phyloP scores from a whole-genome alignment of 2,329 filamentous ascomycete genomes.

The Drechslerella coelobrocha region DNA sequence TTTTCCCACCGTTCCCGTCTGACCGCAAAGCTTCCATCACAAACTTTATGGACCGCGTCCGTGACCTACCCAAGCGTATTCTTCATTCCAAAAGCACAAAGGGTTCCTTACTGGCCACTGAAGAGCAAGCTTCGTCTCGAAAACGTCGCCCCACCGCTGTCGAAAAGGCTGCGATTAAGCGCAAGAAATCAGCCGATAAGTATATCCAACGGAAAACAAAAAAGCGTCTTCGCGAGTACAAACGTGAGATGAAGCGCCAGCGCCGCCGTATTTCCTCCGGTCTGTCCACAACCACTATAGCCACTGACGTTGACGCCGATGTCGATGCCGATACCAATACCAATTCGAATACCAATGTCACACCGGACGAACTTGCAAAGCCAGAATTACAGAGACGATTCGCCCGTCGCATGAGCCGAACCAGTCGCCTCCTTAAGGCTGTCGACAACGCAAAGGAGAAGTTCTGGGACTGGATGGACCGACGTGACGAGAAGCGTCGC shows the following conservation, averaged over 20 bases:
- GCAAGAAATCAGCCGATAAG: slow-evolving; percentile 25
- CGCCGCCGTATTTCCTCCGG: not conserved
- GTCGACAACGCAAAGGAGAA: slow-evolving; percentile 45
- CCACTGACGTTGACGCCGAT: too few species aligned
- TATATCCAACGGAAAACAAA: slow-evolving; percentile 31
- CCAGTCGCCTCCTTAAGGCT: slow-evolving; percentile 7
- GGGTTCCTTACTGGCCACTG: slow-evolving; percentile 7
- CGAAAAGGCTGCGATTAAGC: slow-evolving; percentile 12
- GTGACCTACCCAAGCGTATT: slow-evolving; percentile 22
- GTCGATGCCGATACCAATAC: too few species aligned
- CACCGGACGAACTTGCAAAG: too few species aligned
- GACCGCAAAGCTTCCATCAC: slow-evolving; percentile 1
- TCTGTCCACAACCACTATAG: not conserved
- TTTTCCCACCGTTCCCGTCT: not conserved
- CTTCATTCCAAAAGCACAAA: slow-evolving; percentile 14
- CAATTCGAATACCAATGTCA: too few species aligned
- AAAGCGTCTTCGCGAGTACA: slow-evolving; percentile 20
- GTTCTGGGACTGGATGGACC: slow-evolving; percentile 41
- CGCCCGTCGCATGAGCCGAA: not conserved
- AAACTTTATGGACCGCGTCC: slow-evolving; percentile 15
- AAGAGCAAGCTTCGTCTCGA: not conserved
- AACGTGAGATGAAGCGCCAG: slow-evolving; percentile 22
- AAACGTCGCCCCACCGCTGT: slow-evolving; percentile 7
- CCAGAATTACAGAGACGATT: too few species aligned
- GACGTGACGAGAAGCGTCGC: slow-evolving; percentile 24